These are phyloP conservation scores for Colletotrichum echinochloae DNA, from an alignment of 2,329 filamentous ascomycete genomes.

Conservation along the genomic window DNA sequence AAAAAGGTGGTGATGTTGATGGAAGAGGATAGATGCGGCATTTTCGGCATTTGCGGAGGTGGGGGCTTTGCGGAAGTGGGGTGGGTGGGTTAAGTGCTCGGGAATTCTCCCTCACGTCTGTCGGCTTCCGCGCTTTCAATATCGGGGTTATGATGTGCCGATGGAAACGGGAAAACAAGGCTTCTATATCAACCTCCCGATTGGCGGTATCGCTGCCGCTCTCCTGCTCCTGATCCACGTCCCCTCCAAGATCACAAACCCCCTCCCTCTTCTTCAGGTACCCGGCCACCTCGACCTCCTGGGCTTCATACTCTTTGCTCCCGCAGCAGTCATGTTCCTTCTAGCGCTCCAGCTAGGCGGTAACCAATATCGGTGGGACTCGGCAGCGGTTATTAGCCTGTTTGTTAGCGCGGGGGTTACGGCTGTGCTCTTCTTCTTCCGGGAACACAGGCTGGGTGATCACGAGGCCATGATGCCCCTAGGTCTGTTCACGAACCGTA, in stretches of 20 bases:
- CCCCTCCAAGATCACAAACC: conserved; percentile 53
- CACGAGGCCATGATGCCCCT: conserved; percentile 61
- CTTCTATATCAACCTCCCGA: conserved; percentile 61
- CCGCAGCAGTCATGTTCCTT: conserved; percentile 55
- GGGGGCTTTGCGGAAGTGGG: too few species aligned
- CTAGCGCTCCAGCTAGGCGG: conserved; percentile 60
- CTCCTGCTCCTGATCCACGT: conserved; percentile 50
- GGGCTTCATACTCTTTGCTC: conserved; percentile 58
- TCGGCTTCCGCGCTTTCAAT: background rate
- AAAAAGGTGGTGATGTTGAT: too few species aligned
- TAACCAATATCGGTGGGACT: conserved; percentile 54
- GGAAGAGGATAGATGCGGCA: too few species aligned
- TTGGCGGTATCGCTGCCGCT: conserved; percentile 52
- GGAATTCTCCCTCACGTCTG: too few species aligned
- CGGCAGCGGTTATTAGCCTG: conserved; percentile 53
- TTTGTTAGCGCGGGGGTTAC: conserved; percentile 52
- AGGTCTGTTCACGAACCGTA: conserved; percentile 56
- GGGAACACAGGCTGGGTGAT: conserved; percentile 58
- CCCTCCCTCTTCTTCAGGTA: conserved; percentile 44
- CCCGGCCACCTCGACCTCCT: conserved; percentile 54
- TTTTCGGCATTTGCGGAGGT: too few species aligned
- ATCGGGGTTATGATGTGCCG: background rate
- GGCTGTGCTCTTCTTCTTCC: conserved; percentile 52
- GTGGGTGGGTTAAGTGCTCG: too few species aligned
- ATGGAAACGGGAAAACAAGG: conserved; percentile 41